Percentiles rank a stretch among this genome's conserved stretches.
phyloP scores from a whole-genome alignment of 805 yeast genomes.

The Ogataea siamensis region DNA sequence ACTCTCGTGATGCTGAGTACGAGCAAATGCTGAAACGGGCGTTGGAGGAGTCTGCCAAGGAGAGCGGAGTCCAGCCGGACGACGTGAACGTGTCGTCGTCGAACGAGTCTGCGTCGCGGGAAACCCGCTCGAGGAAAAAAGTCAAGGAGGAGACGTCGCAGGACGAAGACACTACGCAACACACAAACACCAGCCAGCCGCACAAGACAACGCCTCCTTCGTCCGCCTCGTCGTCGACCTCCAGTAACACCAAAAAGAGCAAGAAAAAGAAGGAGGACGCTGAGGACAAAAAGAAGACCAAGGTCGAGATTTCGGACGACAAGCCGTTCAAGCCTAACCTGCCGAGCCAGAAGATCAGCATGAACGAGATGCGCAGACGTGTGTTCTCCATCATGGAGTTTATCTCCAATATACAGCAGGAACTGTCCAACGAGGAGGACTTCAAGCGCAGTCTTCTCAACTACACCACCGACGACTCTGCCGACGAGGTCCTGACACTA shows the following conservation, averaged over 20 bases:
- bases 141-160: slow-evolving; percentile 23
- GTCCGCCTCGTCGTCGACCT: slow-evolving; percentile 16
- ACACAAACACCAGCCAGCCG: slow-evolving; percentile 15
- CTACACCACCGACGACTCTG: slow-evolving; percentile 24
- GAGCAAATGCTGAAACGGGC: slow-evolving; percentile 42
- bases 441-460: slow-evolving; percentile 40
- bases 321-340: slow-evolving; percentile 81
- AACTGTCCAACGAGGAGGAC: slow-evolving; percentile 71
- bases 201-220: slow-evolving; percentile 22
- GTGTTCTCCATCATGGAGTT: slow-evolving; percentile 90
- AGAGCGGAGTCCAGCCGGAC: slow-evolving; percentile 40
- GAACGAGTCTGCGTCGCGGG: slow-evolving; percentile 29
- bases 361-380: slow-evolving; percentile 83
- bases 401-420: slow-evolving; percentile 82
- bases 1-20: slow-evolving; percentile 35
- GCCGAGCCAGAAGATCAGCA: slow-evolving; percentile 71
- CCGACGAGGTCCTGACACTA: slow-evolving; percentile 28
- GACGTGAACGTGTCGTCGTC: slow-evolving; percentile 34
- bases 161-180: slow-evolving; percentile 17
- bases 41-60: slow-evolving; percentile 55
- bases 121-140: slow-evolving; percentile 28
- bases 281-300: slow-evolving; percentile 21
- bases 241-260: slow-evolving; percentile 20
- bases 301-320: slow-evolving; percentile 45
- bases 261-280: slow-evolving; percentile 22